These are phyloP conservation scores for Nakazawaea molendinolei DNA, from an alignment of 805 yeast genomes.

Conservation along the genomic window DNA sequence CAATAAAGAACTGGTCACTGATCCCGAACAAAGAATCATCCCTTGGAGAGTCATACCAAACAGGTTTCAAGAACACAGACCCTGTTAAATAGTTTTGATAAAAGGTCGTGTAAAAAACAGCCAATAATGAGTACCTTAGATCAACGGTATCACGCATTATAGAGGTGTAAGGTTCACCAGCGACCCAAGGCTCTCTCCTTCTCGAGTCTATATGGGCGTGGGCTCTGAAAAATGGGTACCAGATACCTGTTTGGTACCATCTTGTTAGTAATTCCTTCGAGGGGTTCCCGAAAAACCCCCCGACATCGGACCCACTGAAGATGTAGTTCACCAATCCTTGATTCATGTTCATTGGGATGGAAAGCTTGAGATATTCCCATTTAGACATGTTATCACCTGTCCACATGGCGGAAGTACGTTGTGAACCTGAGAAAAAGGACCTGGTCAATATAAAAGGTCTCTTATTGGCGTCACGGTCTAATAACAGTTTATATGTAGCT, in stretches of 20 bases:
- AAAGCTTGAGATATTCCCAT: slow-evolving; percentile 79
- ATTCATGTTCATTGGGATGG: slow-evolving; percentile 85
- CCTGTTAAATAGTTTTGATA: slow-evolving; percentile 55
- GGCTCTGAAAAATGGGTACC: slow-evolving; percentile 95
- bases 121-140: slow-evolving; percentile 70
- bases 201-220: slow-evolving; percentile 94
- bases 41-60: slow-evolving; percentile 50
- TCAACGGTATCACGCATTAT: slow-evolving; percentile 63
- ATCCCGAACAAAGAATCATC: slow-evolving; percentile 43
- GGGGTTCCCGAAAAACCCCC: slow-evolving; percentile 94
- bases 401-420: slow-evolving; percentile 91
- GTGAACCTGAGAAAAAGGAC: slow-evolving; percentile 86
- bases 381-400: slow-evolving; percentile 93
- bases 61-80: slow-evolving; percentile 63
- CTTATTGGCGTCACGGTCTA: slow-evolving; percentile 39
- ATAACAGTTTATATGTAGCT: slow-evolving; percentile 65
- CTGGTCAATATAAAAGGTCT: slow-evolving; percentile 89
- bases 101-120: slow-evolving; percentile 76
- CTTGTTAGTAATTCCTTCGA: slow-evolving; percentile 70
- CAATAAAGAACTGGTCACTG: slow-evolving; percentile 82
- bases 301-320: slow-evolving; percentile 93
- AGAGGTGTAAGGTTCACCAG: slow-evolving; percentile 66
- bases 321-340: slow-evolving; percentile 82
- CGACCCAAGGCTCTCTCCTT: slow-evolving; percentile 89
- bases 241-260: slow-evolving; percentile 95